Percentiles rank a stretch among this genome's conserved stretches.
phyloP scores from a whole-genome alignment of 176 grass and related monocot genomes.

The Hsuehochloa calcarea region DNA sequence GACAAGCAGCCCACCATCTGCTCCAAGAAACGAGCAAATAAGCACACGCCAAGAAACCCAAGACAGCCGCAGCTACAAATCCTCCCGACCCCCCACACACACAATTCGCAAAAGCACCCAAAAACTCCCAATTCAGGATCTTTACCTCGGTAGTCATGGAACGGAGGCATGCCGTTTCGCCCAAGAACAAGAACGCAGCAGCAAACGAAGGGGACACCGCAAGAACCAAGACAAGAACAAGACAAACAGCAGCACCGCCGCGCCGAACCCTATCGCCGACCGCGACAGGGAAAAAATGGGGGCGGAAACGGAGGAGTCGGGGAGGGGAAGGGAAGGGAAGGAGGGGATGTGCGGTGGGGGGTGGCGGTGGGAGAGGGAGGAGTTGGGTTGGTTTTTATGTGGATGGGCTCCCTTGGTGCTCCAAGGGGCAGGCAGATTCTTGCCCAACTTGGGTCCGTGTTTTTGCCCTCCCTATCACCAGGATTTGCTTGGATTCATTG shows the following conservation, averaged over 20 bases:
- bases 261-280: slow-evolving; percentile 44
- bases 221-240: slow-evolving; percentile 16
- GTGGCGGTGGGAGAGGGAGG: background rate
- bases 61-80: background rate
- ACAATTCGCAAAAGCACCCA: background rate
- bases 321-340: background rate
- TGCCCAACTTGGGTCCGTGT: slow-evolving; percentile 24
- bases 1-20: slow-evolving; percentile 35
- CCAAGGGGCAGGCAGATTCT: background rate
- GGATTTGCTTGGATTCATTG: slow-evolving; percentile 44
- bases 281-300: slow-evolving; percentile 49
- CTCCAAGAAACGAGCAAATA: background rate
- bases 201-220: background rate
- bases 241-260: background rate
- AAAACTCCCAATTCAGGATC: background rate
- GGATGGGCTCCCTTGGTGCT: background rate
- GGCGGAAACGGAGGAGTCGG: background rate
- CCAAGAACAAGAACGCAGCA: slow-evolving; percentile 1
- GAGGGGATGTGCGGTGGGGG: background rate
- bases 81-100: background rate
- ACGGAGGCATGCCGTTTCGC: slow-evolving; percentile 46
- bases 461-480: slow-evolving; percentile 20
- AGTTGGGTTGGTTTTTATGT: slow-evolving; percentile 23
- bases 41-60: background rate
- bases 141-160: slow-evolving; percentile 53